Base-by-base conservation (phyloP, 208 protist species). In the Acanthamoeba triangularis region DNA sequence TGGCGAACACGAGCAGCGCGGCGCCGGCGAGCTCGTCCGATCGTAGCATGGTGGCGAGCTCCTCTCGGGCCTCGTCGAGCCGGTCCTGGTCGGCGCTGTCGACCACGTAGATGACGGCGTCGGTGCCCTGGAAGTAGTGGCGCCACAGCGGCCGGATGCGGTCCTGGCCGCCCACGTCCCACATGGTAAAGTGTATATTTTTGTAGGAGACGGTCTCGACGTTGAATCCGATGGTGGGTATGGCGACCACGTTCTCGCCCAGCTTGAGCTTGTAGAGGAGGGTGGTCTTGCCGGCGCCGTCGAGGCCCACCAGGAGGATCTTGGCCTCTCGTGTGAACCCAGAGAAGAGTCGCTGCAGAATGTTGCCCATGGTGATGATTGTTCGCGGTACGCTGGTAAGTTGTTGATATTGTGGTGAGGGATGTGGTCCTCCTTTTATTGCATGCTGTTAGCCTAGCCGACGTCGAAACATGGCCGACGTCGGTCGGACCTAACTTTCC, bases 231-330 rank as follows among this genome's bases (percentile, higher is more conserved):
- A 99, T 99, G 11, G 90, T 94, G 37, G 90, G 99, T 8, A 99
- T 99, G 59, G 99, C 99, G 8, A 98, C 99, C n/a, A 99, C 98
- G 13, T 99, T 97, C 95, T 99, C 98, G 33, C 95, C 96, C 7
- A 97, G 54, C 56, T 96, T 96, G 16, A 97, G 90, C 76, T 80
- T 91, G 95, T 98, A 98, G 10, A 98, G 94, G n/a, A 98, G 69
- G 25, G 98, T 99, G 44, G 99, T 99, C 97, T 99, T 99, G 65
- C 99, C 99, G 99, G 99, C 35, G 7, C 49, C 49, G 49, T 54
- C 49, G 49, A 54, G 49, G 49, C 49, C 49, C 49, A 54, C 49
- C 49, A 54, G 49, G 13, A 54, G 49, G 49, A 54, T 54, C 49
- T 54, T 54, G 49, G 49, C 49, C 49, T 54, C 49, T 10, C 49